phyloP scores from a whole-genome alignment of 805 yeast species.

The Nakazawaea wickerhamii region DNA sequence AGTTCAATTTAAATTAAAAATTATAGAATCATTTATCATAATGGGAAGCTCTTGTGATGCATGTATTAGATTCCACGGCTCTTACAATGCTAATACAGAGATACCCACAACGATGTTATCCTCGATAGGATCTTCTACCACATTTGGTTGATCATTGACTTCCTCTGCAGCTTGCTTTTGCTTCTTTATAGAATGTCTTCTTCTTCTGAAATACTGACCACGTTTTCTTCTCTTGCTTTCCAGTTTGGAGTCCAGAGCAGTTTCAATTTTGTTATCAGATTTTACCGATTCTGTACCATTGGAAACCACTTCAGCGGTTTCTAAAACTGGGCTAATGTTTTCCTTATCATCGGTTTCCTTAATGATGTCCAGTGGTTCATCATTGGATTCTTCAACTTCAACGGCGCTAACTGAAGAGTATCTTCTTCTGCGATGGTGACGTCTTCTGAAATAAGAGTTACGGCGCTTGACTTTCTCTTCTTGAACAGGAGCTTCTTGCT shows the following conservation, averaged over 20 bases:
- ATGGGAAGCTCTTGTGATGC: too few relatives aligned
- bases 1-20: too few relatives aligned
- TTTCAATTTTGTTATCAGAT: background rate
- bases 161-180: background rate
- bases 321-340: background rate
- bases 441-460: slow-evolving; percentile 2
- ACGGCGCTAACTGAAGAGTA: background rate
- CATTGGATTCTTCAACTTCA: background rate
- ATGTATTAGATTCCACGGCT: too few relatives aligned
- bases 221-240: background rate
- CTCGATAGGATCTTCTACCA: too few relatives aligned
- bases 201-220: background rate
- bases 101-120: too few relatives aligned
- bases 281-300: background rate
- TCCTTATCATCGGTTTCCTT: background rate
- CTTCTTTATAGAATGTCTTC: background rate
- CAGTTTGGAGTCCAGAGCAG: background rate
- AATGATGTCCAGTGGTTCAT: background rate
- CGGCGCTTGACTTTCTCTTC: background rate
- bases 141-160: background rate
- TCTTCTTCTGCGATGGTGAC: background rate
- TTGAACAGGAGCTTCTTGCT: background rate
- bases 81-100: too few relatives aligned
- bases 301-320: background rate
- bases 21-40: too few relatives aligned